Conservation (phyloP, 345 rosid genomes). For the Lepidium didymum region DNA sequence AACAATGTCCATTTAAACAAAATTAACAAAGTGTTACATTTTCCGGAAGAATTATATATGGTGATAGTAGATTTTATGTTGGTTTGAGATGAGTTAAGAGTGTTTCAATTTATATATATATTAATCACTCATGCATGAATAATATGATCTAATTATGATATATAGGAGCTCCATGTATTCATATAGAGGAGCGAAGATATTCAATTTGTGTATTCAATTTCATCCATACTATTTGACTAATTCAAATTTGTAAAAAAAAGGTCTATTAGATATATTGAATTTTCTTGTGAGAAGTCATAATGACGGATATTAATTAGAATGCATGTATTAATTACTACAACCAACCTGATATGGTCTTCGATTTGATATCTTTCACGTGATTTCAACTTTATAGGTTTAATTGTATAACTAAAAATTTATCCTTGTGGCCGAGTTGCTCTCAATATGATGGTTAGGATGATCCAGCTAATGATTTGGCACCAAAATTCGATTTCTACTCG, state of each 20-base stretch:
- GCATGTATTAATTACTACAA: slow-evolving; percentile 5
- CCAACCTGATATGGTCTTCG: slow-evolving; percentile 1
- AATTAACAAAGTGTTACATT: no score
- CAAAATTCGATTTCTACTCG: no score
- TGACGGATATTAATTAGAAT: background rate
- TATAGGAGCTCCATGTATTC: background rate
- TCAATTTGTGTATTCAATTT: background rate
- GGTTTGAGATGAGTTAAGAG: no score
- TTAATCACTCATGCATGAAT: background rate
- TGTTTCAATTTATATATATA: no score
- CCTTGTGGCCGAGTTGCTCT: no score
- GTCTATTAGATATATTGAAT: background rate
- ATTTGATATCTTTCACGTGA: slow-evolving; percentile 21
- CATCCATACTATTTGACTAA: background rate
- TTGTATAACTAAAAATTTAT: background rate
- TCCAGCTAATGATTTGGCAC: no score
- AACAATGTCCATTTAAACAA: no score
- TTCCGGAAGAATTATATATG: no score
- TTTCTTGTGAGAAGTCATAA: background rate
- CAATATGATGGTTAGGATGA: no score
- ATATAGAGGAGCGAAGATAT: background rate
- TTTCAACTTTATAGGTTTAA: background rate
- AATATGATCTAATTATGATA: background rate
- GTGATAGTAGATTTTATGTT: no score
- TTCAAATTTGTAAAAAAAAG: background rate